Evolutionary conservation across 2,329 filamentous ascomycete species (phyloP), one percentile per base, ranked within the genome.

Genomic region (Trichoderma atroviride): DNA sequence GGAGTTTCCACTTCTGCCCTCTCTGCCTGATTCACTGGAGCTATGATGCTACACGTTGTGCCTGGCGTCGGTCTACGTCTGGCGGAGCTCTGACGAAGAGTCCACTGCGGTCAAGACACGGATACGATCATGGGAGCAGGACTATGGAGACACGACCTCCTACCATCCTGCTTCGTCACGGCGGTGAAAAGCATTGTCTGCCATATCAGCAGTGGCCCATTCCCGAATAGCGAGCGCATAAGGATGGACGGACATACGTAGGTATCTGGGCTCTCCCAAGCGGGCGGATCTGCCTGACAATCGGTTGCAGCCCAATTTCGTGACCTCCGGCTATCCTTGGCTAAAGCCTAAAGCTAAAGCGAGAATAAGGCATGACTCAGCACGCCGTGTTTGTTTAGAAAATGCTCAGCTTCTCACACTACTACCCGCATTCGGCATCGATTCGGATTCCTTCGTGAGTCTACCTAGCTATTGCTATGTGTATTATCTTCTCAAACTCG

Each of bases 271-370:
- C 63, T 66, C 53, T 66, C 31, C 63, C 55, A 31, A 59, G 29
- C 27, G 55, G 63, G 53, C 63, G 55, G 55, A 37, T 59, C 55
- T 67, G 55, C 64, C 55, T 27, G 40, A 52, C 24, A 35, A 13
- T 52, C 40, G 10, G 40, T 59, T 56, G 64, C 64, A 52, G 64
- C 64, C 64, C 64, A 67, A 67, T 52, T 35, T 67, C 40, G 40
- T 52, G 29, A 59, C 9, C 55, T 35, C 64, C 40, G 22, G 50
- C 13, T 16, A 67, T 52, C 55, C 37, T 13, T 58, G n/a, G 37
- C n/a, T 24, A 50, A 24, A 58, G 61, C 61, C 47, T 50, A 50
- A 55, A 64, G 19, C 19, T 50, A 50, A 55, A 56, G 11, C 19
- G 9, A 43, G 19, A 59, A 40, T 59, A 50, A 27, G 31, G 57